phyloP scores from a whole-genome alignment of 306 rosid genomes.

The Fragaria ananassa region DNA sequence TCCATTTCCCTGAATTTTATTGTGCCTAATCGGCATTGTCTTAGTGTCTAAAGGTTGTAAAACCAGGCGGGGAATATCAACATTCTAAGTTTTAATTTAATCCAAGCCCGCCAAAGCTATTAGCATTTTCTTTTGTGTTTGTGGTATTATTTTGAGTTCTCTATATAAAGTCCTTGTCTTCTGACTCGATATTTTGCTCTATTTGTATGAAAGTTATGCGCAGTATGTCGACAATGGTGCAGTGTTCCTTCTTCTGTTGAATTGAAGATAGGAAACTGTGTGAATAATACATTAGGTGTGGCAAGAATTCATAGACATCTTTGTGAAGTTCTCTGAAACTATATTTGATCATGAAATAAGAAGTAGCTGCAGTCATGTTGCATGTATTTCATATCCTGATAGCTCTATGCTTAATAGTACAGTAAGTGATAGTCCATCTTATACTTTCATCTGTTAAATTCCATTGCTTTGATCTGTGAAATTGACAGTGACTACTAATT shows the following conservation, averaged over 20 bases:
- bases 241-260: neutral
- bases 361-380: neutral
- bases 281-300: neutral
- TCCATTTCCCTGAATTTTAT: neutral
- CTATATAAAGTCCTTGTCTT: neutral
- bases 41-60: neutral
- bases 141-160: neutral
- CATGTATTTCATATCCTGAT: neutral
- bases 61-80: neutral
- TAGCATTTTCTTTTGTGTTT: neutral
- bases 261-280: neutral
- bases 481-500: neutral
- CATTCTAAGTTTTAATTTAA: neutral
- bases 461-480: neutral
- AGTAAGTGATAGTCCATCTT: neutral
- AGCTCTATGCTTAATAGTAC: neutral
- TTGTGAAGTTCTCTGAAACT: neutral
- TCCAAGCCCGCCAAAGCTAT: neutral
- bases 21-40: neutral
- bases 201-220: neutral
- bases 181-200: neutral
- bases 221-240: neutral
- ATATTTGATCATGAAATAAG: neutral
- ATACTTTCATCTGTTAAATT: neutral
- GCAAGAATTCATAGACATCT: neutral